Evolutionary conservation across 371 early-diverging fungal genomes (phyloP).

Genomic region (Apophysomyces sp.): DNA sequence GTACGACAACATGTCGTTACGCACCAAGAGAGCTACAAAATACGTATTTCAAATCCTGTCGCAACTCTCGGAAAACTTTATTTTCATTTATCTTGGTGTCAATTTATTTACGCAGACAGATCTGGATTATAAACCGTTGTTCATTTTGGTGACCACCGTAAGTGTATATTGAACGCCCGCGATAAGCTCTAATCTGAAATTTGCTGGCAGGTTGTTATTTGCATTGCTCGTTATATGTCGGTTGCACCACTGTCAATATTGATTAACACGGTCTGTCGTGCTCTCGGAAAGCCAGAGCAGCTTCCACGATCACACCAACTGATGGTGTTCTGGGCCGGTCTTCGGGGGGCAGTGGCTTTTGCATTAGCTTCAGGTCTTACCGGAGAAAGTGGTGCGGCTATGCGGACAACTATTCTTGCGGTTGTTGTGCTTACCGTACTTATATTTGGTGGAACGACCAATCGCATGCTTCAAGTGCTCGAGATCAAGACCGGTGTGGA

Average conservation of each 20-base stretch:
- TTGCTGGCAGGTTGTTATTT: conserved; percentile 55
- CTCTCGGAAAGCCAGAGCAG: conserved; percentile 54
- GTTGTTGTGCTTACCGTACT: conserved; percentile 89
- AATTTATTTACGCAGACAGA: conserved; percentile 81
- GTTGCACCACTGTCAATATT: conserved; percentile 80
- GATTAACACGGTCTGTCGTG: conserved; percentile 71
- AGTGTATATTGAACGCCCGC: conserved; percentile 2
- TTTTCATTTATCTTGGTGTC: conserved; percentile 94
- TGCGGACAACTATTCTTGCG: conserved; percentile 87
- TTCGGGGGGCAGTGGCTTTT: conserved; percentile 95
- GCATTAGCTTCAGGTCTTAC: conserved; percentile 85
- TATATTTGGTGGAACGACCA: conserved; percentile 88
- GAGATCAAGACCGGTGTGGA: conserved; percentile 78
- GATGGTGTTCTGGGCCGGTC: conserved; percentile 94
- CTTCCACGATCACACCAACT: conserved; percentile 82
- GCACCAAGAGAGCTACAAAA: conserved; percentile 77
- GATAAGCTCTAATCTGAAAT: neutral
- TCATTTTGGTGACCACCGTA: conserved; percentile 72
- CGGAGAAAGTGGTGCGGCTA: conserved; percentile 64
- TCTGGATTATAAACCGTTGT: conserved; percentile 69
- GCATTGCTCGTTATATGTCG: conserved; percentile 81
- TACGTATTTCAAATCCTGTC: conserved; percentile 88
- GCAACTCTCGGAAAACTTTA: conserved; percentile 91
- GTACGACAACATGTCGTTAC: conserved; percentile 80
- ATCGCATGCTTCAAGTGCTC: conserved; percentile 72